Evolutionary conservation across 2,329 filamentous ascomycete genomes (phyloP), one percentile per base, ranked within the genome.

Genomic region (Amphichorda felina): DNA sequence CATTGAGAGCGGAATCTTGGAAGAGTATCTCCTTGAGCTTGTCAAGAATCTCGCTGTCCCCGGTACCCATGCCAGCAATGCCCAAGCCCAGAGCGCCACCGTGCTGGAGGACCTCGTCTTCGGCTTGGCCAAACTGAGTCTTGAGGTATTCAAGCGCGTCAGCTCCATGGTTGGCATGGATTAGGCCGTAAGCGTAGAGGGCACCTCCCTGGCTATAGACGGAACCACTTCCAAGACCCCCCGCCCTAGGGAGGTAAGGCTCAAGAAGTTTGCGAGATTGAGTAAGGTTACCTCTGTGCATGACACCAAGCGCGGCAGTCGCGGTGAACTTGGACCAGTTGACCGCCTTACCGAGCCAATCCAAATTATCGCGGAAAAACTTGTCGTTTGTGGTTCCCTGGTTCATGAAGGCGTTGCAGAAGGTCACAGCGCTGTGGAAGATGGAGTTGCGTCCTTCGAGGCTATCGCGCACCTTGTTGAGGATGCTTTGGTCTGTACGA

Each of bases 301-400:
- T 95, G 35, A 96, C 91, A 57, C 91, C 91, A 5, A 98, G 68
- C 7, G 91, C 91, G 38, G 91, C 91, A 4, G 91, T 98, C 11
- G 91, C 91, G 1, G 91, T 95, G 56, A 98, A 98, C 57, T 98
- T 98, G 41, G 88, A 95, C 91, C 91, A 98, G 64, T 98, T 98
- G 33, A 96, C 87, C 18, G 91, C 91, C 66, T 96, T 98, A 41
- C 89, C 88, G 4, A 98, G 65, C 91, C 91, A 98, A 45, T 98
- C 91, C 17, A 98, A 63, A 54, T 98, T 98, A 52, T 96, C 87
- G 7, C 93, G 76, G 75, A 98, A 96, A 64, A 98, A 98, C 51
- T 89, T 93, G 62, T 98, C 91, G 49, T 94, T 91, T 0, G 89
- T 95, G 1, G 91, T 98, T 40, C 91, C 93, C 36, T 94, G 88